Conservation (phyloP, 257 asterid species). For the Hygrophila difformis region DNA sequence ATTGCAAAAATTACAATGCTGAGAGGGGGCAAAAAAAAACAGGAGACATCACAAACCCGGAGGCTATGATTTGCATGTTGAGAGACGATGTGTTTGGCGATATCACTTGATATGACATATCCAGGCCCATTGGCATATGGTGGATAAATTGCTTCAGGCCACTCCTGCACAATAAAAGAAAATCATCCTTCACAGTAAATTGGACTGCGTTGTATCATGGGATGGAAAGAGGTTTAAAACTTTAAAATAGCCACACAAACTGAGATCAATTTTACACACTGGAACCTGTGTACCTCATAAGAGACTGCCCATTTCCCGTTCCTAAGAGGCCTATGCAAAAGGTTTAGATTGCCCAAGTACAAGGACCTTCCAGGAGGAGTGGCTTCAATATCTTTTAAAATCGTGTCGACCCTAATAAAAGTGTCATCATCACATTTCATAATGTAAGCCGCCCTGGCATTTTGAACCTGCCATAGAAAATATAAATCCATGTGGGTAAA, state of each 20-base stretch:
- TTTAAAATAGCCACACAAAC: no score
- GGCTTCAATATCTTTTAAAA: conserved; percentile 59
- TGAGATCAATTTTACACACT: no score
- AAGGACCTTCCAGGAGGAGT: conserved; percentile 44
- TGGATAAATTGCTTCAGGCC: conserved; percentile 96
- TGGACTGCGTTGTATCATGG: neutral
- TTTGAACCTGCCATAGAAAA: conserved; percentile 51
- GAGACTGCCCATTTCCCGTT: conserved; percentile 97
- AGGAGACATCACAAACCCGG: conserved; percentile 38
- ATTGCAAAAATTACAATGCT: no score
- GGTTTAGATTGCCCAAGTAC: conserved; percentile 92
- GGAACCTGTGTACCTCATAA: conserved; percentile 57
- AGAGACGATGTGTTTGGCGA: conserved; percentile 59
- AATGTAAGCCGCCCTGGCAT: conserved; percentile 62
- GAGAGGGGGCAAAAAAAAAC: neutral
- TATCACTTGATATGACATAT: conserved; percentile 67
- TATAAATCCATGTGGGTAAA: conserved; percentile 15
- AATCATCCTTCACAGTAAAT: neutral
- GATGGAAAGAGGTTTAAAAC: no score
- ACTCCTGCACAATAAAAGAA: conserved; percentile 49
- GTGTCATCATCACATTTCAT: conserved; percentile 97
- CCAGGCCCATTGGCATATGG: conserved; percentile 97
- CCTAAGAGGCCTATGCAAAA: conserved; percentile 89
- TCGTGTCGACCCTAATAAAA: conserved; percentile 68
- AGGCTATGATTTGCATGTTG: conserved; percentile 49